Conservation (phyloP, 495 filamentous ascomycete genomes). For the Penicillium turbatum region DNA sequence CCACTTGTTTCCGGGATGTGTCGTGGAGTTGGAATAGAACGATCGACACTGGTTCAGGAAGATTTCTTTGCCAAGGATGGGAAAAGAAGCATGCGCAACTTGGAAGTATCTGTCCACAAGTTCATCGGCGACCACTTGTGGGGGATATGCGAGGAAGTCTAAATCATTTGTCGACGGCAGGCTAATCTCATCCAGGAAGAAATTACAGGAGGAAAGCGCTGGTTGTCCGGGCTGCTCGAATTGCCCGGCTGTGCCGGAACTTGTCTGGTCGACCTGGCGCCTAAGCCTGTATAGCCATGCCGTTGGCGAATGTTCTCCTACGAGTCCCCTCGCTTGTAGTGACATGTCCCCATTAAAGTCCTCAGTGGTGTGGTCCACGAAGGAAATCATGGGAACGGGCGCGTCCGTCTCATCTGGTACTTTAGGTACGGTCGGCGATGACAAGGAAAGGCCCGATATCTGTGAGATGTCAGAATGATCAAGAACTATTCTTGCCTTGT, state of each 20-base stretch:
- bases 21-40: conserved; percentile 23
- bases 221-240: conserved; percentile 14
- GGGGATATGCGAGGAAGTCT: conserved; percentile 46
- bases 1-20: conserved; percentile 43
- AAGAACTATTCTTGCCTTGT: neutral
- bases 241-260: conserved; percentile 4
- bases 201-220: conserved; percentile 24
- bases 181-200: conserved; percentile 50
- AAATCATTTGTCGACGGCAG: conserved; percentile 35
- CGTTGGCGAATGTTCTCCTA: conserved; percentile 57
- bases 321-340: conserved; percentile 47
- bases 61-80: conserved; percentile 47
- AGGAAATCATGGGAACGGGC: neutral
- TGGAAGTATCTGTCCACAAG: conserved; percentile 52
- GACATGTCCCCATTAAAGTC: conserved; percentile 50
- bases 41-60: conserved; percentile 34
- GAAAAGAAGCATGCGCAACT: conserved; percentile 53
- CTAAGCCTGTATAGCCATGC: conserved; percentile 50
- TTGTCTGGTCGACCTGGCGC: conserved; percentile 12
- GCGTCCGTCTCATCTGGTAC: conserved; percentile 25
- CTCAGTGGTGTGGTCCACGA: conserved; percentile 36
- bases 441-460: neutral
- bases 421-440: conserved; percentile 1
- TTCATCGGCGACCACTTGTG: conserved; percentile 40
- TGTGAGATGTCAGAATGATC: neutral